Conservation (phyloP, 2,329 filamentous ascomycete genomes). For the Venturia effusa region DNA sequence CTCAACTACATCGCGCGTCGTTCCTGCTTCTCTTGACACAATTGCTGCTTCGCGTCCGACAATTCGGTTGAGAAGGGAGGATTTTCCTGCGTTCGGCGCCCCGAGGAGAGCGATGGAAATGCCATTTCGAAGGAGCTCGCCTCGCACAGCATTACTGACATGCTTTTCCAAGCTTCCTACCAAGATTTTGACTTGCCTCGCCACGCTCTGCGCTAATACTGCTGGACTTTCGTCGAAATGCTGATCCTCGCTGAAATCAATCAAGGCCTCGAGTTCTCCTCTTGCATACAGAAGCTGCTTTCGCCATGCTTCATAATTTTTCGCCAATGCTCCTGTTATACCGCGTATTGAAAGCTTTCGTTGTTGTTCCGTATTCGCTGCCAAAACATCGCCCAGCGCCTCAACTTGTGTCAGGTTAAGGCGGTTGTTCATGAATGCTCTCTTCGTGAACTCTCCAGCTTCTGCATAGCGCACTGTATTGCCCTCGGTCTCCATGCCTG, state of each 20-base stretch:
- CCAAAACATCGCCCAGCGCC: constrained; percentile 49
- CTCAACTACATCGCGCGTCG: constrained; percentile 88
- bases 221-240: constrained; percentile 83
- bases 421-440: constrained; percentile 79
- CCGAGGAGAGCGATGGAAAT: constrained; percentile 81
- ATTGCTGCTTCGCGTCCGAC: constrained; percentile 92
- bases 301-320: constrained; percentile 76
- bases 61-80: constrained; percentile 80
- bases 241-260: constrained; percentile 96
- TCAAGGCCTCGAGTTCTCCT: constrained; percentile 86
- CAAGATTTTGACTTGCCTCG: constrained; percentile 51
- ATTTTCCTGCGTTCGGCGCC: constrained; percentile 90
- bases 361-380: constrained; percentile 80
- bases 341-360: constrained; percentile 75
- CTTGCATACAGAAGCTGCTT: constrained; percentile 65
- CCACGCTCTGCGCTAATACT: constrained; percentile 60
- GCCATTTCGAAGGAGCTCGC: constrained; percentile 73
- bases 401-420: constrained; percentile 78
- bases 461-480: constrained; percentile 69
- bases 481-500: neutral
- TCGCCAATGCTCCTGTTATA: constrained; percentile 56
- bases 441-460: constrained; percentile 86
- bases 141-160: constrained; percentile 65
- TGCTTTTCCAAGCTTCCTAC: constrained; percentile 55
- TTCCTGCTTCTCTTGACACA: constrained; percentile 85